Percentiles rank a stretch among this genome's conserved stretches.
These are phyloP conservation scores for Sindora glabra DNA, from an alignment of 306 rosid genomes.

Conservation along the genomic window DNA sequence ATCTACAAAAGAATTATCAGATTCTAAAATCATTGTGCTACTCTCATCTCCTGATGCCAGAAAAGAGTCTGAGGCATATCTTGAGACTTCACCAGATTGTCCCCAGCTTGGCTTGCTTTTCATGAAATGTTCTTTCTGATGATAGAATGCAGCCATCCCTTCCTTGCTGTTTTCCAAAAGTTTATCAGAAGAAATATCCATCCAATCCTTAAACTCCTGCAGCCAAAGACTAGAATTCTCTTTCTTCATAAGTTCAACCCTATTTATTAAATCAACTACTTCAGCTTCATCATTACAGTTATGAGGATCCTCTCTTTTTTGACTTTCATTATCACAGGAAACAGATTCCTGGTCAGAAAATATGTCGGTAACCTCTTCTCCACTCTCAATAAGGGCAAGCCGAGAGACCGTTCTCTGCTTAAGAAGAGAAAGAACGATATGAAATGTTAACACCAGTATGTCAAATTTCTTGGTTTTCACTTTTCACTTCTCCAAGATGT, in stretches of 20 bases:
- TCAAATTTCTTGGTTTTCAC: too few relatives aligned
- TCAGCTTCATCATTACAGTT: slow-evolving; percentile 62
- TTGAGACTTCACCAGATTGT: slow-evolving; percentile 47
- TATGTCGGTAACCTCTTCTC: slow-evolving; percentile 53
- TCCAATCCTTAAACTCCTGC: slow-evolving; percentile 80
- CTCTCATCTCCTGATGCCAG: slow-evolving; percentile 82
- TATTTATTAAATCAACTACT: slow-evolving; percentile 66
- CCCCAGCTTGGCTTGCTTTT: slow-evolving; percentile 27
- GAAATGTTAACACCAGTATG: too few relatives aligned
- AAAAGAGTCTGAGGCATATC: slow-evolving; percentile 57
- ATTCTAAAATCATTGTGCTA: slow-evolving; percentile 53
- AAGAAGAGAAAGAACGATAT: slow-evolving; percentile 10
- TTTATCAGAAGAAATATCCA: slow-evolving; percentile 52
- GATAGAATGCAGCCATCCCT: slow-evolving; percentile 15
- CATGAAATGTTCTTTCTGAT: slow-evolving; percentile 31
- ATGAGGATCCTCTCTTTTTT: slow-evolving; percentile 43
- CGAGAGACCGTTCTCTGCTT: slow-evolving; percentile 71
- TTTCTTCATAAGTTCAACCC: slow-evolving; percentile 83
- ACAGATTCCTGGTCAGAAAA: slow-evolving; percentile 74
- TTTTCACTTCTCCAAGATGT: too few relatives aligned
- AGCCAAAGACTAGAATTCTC: slow-evolving; percentile 83
- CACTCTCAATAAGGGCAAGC: slow-evolving; percentile 67
- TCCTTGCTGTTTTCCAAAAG: slow-evolving; percentile 28
- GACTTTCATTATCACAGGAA: slow-evolving; percentile 65
- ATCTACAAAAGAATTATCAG: slow-evolving; percentile 58